A percentile compares a stretch with the other conserved stretches of the same genome.
These are phyloP conservation scores for Cryphonectria parasitica DNA, from an alignment of 2,329 filamentous ascomycete genomes.

Conservation along the genomic window DNA sequence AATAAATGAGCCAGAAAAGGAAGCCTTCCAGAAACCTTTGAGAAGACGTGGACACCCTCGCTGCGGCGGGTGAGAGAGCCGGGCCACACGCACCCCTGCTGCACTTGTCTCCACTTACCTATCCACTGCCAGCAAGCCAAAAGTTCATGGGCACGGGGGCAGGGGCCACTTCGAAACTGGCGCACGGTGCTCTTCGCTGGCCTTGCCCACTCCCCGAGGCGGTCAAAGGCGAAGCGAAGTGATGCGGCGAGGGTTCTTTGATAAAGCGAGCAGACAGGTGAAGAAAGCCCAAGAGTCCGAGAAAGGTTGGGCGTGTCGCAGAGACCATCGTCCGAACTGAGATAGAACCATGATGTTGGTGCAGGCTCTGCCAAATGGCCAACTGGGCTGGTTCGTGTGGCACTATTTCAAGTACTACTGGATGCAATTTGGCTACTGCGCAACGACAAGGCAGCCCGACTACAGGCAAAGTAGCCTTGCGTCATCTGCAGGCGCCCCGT, in stretches of 20 bases:
- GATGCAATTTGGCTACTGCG: background rate
- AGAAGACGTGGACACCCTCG: constrained; percentile 13
- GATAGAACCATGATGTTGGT: background rate
- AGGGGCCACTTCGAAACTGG: constrained; percentile 15
- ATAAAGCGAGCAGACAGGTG: background rate
- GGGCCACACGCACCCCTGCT: constrained; percentile 17
- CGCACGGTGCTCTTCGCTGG: constrained; percentile 20
- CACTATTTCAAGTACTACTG: background rate
- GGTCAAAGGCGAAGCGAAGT: constrained; percentile 13
- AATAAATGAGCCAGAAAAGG: constrained; percentile 22
- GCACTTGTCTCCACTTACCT: background rate
- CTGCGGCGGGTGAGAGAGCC: constrained; percentile 1
- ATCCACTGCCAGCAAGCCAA: constrained; percentile 12
- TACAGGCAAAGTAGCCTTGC: background rate
- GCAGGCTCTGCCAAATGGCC: background rate
- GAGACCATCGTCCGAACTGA: constrained; percentile 4
- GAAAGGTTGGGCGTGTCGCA: background rate
- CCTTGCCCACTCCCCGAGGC: constrained; percentile 13
- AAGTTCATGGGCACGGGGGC: background rate
- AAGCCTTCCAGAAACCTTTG: constrained; percentile 29
- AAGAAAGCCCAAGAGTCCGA: background rate
- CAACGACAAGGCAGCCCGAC: background rate
- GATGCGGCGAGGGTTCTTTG: constrained; percentile 1
- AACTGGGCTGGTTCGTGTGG: constrained; percentile 9
- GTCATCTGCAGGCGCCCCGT: background rate